A percentile compares a stretch with the other conserved stretches of the same genome.
phyloP scores from a whole-genome alignment of 2,329 filamentous ascomycete species.

The Tolypocladium cylindrosporum region DNA sequence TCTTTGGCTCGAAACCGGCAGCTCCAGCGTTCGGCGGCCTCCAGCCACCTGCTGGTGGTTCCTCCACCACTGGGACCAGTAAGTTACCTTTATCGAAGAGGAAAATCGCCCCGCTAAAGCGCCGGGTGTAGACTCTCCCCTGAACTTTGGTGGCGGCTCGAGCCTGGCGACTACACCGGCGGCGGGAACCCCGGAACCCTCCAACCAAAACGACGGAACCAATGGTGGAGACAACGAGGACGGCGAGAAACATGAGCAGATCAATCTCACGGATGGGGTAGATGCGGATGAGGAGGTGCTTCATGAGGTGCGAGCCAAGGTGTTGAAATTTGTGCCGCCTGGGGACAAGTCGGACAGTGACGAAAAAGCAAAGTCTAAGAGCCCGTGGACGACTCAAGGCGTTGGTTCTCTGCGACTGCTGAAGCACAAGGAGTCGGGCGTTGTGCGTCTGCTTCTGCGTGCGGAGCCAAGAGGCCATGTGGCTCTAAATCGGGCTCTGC shows the following conservation, averaged over 20 bases:
- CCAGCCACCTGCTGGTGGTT: conserved; percentile 30
- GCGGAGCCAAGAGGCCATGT: conserved; percentile 67
- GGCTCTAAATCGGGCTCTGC: conserved; percentile 58
- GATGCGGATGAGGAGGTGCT: conserved; percentile 65
- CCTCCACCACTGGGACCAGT: conserved; percentile 36
- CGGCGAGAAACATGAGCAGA: conserved; percentile 54
- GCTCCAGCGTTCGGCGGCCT: conserved; percentile 27
- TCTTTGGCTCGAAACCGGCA: conserved; percentile 24
- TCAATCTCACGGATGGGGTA: conserved; percentile 57
- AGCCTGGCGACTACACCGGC: conserved; percentile 52
- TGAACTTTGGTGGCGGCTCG: conserved; percentile 47
- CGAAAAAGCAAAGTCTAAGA: conserved; percentile 36
- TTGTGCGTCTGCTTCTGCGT: conserved; percentile 59
- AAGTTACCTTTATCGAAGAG: conserved; percentile 30
- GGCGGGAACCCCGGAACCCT: conserved; percentile 48
- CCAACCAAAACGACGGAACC: conserved; percentile 33
- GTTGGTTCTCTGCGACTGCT: conserved; percentile 63
- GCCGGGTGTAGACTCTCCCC: conserved; percentile 41
- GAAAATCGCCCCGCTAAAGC: conserved; percentile 36
- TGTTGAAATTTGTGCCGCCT: conserved; percentile 47
- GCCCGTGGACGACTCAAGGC: conserved; percentile 59
- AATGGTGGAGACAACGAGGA: conserved; percentile 37
- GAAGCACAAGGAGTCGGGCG: conserved; percentile 59
- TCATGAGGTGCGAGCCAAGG: conserved; percentile 62
- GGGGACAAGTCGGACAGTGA: conserved; percentile 34